Conservation (phyloP, 441 rosid species). For the Dalechampia spathulata region DNA sequence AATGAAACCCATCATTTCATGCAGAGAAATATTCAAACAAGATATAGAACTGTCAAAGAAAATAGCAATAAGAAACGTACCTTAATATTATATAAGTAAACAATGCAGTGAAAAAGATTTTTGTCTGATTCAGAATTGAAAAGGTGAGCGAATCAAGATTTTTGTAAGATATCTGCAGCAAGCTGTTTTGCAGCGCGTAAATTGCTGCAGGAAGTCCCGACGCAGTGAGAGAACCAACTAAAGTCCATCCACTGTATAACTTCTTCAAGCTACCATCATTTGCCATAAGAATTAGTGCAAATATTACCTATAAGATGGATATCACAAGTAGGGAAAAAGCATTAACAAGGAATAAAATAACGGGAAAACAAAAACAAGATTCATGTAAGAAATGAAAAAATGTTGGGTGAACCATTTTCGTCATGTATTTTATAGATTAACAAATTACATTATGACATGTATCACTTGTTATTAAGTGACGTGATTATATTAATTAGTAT, state of each 20-base stretch:
- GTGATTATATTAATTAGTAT: too few relatives aligned
- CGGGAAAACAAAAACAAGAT: not conserved
- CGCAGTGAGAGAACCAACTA: constrained; percentile 80
- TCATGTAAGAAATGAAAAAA: not conserved
- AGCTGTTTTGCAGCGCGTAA: constrained; percentile 91
- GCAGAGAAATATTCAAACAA: not conserved
- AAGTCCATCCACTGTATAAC: constrained; percentile 63
- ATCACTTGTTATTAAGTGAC: too few relatives aligned
- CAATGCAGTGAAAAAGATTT: constrained; percentile 84
- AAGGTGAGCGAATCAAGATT: constrained; percentile 93
- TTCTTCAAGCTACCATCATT: constrained; percentile 69
- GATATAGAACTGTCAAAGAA: not conserved
- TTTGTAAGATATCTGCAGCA: constrained; percentile 95
- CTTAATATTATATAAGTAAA: constrained; percentile 78
- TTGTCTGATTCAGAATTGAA: constrained; percentile 92
- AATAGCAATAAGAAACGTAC: constrained; percentile 25
- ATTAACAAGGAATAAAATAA: not conserved
- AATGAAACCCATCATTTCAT: not conserved
- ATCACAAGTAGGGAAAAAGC: not conserved
- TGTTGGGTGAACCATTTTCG: too few relatives aligned
- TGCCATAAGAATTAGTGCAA: constrained; percentile 79
- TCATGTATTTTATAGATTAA: too few relatives aligned
- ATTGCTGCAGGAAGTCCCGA: constrained; percentile 98
- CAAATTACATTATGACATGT: too few relatives aligned
- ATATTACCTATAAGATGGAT: constrained; percentile 45